phyloP scores from a whole-genome alignment of 2,329 filamentous ascomycete species.

The Exophiala calicioides region DNA sequence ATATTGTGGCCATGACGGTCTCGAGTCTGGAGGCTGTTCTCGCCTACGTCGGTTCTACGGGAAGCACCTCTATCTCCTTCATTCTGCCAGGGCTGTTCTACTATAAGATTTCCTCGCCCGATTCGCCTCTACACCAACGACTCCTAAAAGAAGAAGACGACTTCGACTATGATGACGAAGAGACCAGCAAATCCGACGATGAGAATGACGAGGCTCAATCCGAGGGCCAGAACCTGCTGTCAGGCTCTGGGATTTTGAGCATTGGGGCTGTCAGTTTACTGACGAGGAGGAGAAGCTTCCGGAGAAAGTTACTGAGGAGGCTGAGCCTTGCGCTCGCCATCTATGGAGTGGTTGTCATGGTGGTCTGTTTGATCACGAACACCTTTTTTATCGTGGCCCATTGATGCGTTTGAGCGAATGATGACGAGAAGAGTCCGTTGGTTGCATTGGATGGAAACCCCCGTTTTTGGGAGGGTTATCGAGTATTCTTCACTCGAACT shows the following conservation, averaged over 20 bases:
- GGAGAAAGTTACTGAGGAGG: constrained; percentile 65
- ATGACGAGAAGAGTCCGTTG: no score
- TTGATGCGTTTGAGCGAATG: constrained; percentile 37
- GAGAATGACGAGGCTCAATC: constrained; percentile 53
- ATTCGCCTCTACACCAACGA: constrained; percentile 81
- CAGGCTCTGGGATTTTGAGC: constrained; percentile 49
- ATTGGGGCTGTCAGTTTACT: constrained; percentile 52
- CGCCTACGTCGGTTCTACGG: constrained; percentile 92
- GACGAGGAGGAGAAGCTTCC: constrained; percentile 59
- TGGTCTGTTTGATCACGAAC: constrained; percentile 82
- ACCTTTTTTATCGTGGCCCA: constrained; percentile 72
- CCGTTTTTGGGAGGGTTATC: no score
- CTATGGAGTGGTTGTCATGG: constrained; percentile 87
- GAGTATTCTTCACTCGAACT: no score
- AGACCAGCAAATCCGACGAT: constrained; percentile 40
- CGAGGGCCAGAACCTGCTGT: constrained; percentile 37
- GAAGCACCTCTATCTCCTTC: constrained; percentile 93
- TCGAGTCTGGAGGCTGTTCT: constrained; percentile 86
- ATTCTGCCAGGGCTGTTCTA: constrained; percentile 96
- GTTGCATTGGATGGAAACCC: neutral
- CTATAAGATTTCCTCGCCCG: constrained; percentile 93
- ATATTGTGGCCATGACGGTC: constrained; percentile 87
- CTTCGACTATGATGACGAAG: constrained; percentile 56
- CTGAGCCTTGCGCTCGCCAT: constrained; percentile 73
- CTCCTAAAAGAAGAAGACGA: constrained; percentile 89